Evolutionary conservation across 2,329 filamentous ascomycete genomes (phyloP).

Genomic region (Westerdykella sp.): DNA sequence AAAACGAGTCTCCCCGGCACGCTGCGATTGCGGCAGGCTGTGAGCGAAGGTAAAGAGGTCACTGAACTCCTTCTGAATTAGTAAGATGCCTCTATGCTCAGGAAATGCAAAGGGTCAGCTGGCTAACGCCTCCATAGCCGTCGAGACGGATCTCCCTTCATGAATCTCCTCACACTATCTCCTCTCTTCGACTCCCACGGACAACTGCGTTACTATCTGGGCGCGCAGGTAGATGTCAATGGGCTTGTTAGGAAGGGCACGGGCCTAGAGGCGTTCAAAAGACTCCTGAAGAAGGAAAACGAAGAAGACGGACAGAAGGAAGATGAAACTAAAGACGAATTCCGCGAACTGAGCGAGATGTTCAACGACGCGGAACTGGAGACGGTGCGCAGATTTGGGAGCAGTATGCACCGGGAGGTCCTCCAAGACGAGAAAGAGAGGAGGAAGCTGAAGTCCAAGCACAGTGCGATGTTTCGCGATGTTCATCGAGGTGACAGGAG

Average conservation of each 20-base stretch:
- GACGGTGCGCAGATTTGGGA: conserved; percentile 57
- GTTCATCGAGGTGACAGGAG: no score
- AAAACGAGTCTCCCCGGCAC: conserved; percentile 61
- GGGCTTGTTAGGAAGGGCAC: conserved; percentile 61
- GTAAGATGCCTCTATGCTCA: conserved; percentile 34
- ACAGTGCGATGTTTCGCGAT: no score
- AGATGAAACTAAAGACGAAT: conserved; percentile 51
- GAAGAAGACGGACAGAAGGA: conserved; percentile 21
- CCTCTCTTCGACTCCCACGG: conserved; percentile 64
- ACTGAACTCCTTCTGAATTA: conserved; percentile 73
- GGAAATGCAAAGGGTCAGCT: neutral
- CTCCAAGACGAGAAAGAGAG: conserved; percentile 6
- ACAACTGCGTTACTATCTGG: conserved; percentile 62
- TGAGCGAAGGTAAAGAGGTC: conserved; percentile 59
- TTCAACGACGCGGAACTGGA: conserved; percentile 62
- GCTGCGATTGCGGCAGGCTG: conserved; percentile 55
- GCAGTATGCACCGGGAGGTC: conserved; percentile 55
- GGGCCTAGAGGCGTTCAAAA: conserved; percentile 57
- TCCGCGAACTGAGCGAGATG: conserved; percentile 62
- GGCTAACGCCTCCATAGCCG: conserved; percentile 41
- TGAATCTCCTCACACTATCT: conserved; percentile 70
- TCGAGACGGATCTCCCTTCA: conserved; percentile 69
- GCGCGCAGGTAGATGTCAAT: conserved; percentile 66
- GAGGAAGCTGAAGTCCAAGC: no score
- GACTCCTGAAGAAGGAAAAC: conserved; percentile 38